Evolutionary conservation across 176 grass and related monocot genomes (phyloP).

Genomic region (Avena sativa): DNA sequence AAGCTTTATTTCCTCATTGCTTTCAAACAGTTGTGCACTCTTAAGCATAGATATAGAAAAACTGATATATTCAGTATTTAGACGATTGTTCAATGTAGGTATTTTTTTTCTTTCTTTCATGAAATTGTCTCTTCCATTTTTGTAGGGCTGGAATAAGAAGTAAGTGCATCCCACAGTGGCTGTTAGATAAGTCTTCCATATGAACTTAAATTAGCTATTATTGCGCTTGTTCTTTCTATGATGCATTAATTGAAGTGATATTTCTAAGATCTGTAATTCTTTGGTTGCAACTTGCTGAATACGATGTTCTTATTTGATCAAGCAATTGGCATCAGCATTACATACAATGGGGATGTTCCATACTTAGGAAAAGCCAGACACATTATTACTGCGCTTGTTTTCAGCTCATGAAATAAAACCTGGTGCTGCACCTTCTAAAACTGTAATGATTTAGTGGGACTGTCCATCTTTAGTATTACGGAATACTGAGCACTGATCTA

Average conservation of each 20-base stretch:
- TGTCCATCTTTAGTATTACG: neutral
- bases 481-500: neutral
- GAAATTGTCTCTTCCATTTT: slow-evolving; percentile 45
- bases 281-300: neutral
- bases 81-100: neutral
- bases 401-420: slow-evolving; percentile 18
- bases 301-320: neutral
- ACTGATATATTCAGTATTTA: neutral
- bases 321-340: neutral
- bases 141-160: slow-evolving; percentile 99
- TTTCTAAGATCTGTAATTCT: slow-evolving; percentile 19
- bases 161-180: slow-evolving; percentile 54
- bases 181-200: slow-evolving; percentile 41
- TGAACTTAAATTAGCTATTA: neutral
- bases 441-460: neutral
- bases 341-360: neutral
- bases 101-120: neutral
- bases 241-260: neutral
- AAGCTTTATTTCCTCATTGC: neutral
- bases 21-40: neutral
- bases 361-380: neutral
- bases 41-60: neutral
- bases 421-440: neutral
- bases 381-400: neutral
- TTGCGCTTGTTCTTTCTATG: slow-evolving; percentile 4